phyloP scores from a whole-genome alignment of 805 yeast species.

The Saccharomyces cerevisiae region DNA sequence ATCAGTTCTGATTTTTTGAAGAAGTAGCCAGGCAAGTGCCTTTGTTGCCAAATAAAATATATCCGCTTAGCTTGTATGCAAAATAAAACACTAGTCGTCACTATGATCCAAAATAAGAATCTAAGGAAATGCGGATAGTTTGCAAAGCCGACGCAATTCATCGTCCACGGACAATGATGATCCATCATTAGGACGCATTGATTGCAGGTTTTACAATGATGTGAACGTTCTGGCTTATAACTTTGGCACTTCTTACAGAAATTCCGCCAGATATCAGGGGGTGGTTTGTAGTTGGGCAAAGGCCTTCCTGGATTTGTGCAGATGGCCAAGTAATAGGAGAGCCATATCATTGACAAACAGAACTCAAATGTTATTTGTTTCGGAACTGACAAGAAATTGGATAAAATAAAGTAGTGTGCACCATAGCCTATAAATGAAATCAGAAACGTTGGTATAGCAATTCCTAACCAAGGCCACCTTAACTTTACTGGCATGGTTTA shows the following conservation, averaged over 20 bases:
- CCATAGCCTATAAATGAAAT: conserved; percentile 56
- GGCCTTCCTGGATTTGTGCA: conserved; percentile 60
- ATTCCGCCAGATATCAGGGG: conserved; percentile 16
- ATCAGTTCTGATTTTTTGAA: conserved; percentile 45
- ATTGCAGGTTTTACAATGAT: conserved; percentile 74
- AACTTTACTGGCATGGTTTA: conserved; percentile 31
- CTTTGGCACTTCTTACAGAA: conserved; percentile 67
- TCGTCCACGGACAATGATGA: conserved; percentile 92
- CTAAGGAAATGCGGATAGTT: conserved; percentile 77
- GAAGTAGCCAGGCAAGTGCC: conserved; percentile 49
- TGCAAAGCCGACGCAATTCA: conserved; percentile 75
- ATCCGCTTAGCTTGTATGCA: conserved; percentile 37
- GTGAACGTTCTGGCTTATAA: conserved; percentile 76
- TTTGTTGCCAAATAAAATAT: conserved; percentile 37
- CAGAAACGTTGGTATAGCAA: conserved; percentile 52
- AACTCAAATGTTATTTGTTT: conserved; percentile 42
- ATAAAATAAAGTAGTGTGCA: conserved; percentile 49
- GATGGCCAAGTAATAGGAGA: conserved; percentile 68
- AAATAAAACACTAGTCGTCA: conserved; percentile 42
- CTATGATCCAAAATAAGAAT: conserved; percentile 59
- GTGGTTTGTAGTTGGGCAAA: conserved; percentile 40
- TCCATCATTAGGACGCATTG: conserved; percentile 82
- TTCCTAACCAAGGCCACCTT: conserved; percentile 44
- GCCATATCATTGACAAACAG: conserved; percentile 53
- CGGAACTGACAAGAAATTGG: conserved; percentile 32